A percentile compares a stretch with the other conserved stretches of the same genome.
phyloP scores from a whole-genome alignment of 257 asterid species.

The Solanum etuberosum region DNA sequence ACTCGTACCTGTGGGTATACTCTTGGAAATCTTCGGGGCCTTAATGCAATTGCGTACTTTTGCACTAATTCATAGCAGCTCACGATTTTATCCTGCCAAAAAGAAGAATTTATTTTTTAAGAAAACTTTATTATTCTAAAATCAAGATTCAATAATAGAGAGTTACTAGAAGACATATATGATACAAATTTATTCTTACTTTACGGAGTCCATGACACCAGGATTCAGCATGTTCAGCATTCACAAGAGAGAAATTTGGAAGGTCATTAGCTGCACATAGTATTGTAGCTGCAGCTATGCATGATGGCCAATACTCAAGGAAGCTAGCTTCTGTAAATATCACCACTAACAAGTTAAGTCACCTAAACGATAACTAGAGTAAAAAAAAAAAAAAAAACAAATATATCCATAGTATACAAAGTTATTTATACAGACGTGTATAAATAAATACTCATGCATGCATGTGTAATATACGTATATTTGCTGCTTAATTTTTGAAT shows the following conservation, averaged over 20 bases:
- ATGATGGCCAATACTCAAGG: conserved; percentile 76
- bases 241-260: conserved; percentile 58
- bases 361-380: not conserved
- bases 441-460: not conserved
- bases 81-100: conserved; percentile 52
- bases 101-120: not conserved
- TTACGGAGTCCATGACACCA: conserved; percentile 83
- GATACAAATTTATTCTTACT: conserved; percentile 24
- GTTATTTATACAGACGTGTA: not conserved
- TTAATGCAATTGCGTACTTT: conserved; percentile 3
- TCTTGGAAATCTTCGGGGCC: conserved; percentile 49
- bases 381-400: not conserved
- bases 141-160: not conserved
- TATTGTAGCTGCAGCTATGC: conserved; percentile 78
- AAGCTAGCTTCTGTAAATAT: conserved; percentile 46
- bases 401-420: not conserved
- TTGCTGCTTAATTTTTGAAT: not conserved
- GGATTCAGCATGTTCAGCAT: conserved; percentile 70
- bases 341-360: not conserved
- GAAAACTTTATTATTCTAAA: not conserved
- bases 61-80: conserved; percentile 49
- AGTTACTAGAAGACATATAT: not conserved
- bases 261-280: conserved; percentile 72
- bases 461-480: not conserved
- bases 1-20: conserved; percentile 75